Conservation (phyloP, 2,329 filamentous ascomycete genomes). For the Hypoxylon sp. region DNA sequence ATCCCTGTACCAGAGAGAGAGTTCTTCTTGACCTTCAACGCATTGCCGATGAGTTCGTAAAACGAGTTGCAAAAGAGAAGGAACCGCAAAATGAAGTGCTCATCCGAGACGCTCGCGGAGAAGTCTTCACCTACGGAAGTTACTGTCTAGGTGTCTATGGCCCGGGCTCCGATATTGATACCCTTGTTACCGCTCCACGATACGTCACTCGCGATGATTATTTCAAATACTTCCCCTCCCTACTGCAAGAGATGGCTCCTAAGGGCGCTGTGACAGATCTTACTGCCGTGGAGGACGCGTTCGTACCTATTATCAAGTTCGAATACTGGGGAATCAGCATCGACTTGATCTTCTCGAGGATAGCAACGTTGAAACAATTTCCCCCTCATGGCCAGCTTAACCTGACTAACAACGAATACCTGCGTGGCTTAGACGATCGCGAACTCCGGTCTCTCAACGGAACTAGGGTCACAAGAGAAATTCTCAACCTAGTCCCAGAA, state of each 20-base stretch:
- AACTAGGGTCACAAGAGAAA: constrained; percentile 93
- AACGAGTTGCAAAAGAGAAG: constrained; percentile 81
- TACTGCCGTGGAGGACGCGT: constrained; percentile 88
- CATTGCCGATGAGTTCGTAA: constrained; percentile 89
- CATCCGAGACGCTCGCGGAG: constrained; percentile 87
- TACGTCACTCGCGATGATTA: constrained; percentile 92
- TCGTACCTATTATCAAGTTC: constrained; percentile 97
- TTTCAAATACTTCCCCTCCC: constrained; percentile 87
- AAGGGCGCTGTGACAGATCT: constrained; percentile 87
- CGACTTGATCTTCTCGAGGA: constrained; percentile 89
- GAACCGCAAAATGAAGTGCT: constrained; percentile 80
- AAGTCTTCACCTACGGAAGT: constrained; percentile 96
- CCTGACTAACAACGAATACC: constrained; percentile 84
- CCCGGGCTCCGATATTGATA: constrained; percentile 98
- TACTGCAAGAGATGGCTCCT: constrained; percentile 82
- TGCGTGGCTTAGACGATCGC: constrained; percentile 88
- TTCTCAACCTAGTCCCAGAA: constrained; percentile 89
- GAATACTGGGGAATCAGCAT: constrained; percentile 93
- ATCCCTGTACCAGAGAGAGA: constrained; percentile 66
- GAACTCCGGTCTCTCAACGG: constrained; percentile 94
- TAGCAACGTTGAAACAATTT: constrained; percentile 78
- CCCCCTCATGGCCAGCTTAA: constrained; percentile 77
- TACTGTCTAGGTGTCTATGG: constrained; percentile 95
- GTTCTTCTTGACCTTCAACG: constrained; percentile 83
- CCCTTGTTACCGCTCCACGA: constrained; percentile 90